These are phyloP conservation scores for Verticillium longisporum DNA, from an alignment of 2,329 filamentous ascomycete genomes.

Conservation along the genomic window DNA sequence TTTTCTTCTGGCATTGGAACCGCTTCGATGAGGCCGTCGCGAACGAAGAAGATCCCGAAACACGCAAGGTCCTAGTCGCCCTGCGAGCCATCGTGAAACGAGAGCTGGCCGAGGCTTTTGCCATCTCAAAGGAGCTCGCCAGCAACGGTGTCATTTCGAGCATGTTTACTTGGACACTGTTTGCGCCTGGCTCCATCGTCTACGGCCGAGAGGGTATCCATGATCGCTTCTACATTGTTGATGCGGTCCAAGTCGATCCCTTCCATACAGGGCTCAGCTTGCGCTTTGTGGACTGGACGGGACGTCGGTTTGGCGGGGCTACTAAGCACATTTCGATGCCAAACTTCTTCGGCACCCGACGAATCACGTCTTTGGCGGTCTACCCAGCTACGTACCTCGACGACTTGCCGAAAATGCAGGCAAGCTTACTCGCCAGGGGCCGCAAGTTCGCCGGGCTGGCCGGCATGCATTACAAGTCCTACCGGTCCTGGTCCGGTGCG, in stretches of 20 bases:
- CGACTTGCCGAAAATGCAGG: slow-evolving; percentile 9
- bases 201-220: slow-evolving; percentile 29
- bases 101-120: slow-evolving; percentile 45
- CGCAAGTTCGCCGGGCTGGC: slow-evolving; percentile 34
- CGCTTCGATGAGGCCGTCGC: slow-evolving; percentile 13
- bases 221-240: slow-evolving; percentile 15
- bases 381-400: slow-evolving; percentile 38
- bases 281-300: slow-evolving; percentile 38
- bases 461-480: slow-evolving; percentile 40
- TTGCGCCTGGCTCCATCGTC: slow-evolving; percentile 36
- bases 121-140: slow-evolving; percentile 41
- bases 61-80: slow-evolving; percentile 9
- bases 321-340: slow-evolving; percentile 25
- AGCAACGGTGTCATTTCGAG: slow-evolving; percentile 45
- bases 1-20: slow-evolving; percentile 16
- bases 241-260: background rate
- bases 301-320: slow-evolving; percentile 34
- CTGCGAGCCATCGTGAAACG: slow-evolving; percentile 31
- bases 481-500: slow-evolving; percentile 16
- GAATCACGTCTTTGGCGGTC: slow-evolving; percentile 32
- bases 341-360: slow-evolving; percentile 32
- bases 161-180: slow-evolving; percentile 44
- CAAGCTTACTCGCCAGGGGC: slow-evolving; percentile 30
- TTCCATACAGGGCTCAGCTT: slow-evolving; percentile 19
- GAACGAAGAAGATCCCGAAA: slow-evolving; percentile 6